Percentiles rank a stretch among this genome's conserved stretches.
phyloP scores from a whole-genome alignment of 768 basidiomycete genomes.

The Auriscalpium orientale region DNA sequence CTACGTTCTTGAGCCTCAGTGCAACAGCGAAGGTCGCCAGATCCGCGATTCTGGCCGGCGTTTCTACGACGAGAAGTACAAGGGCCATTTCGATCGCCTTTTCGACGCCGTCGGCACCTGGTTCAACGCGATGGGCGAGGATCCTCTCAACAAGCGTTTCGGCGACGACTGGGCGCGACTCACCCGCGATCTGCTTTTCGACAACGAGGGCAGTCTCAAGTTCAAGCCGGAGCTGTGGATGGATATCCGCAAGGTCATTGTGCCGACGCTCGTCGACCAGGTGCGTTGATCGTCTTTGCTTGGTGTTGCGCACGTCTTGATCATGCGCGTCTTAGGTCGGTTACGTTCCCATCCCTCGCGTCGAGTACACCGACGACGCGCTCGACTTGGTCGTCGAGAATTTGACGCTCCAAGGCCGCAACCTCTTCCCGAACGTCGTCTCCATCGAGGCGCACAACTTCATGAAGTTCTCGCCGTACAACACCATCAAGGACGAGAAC shows the following conservation, averaged over 20 bases:
- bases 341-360: constrained; percentile 84
- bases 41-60: constrained; percentile 63
- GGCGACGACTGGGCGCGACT: constrained; percentile 79
- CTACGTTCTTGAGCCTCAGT: constrained; percentile 77
- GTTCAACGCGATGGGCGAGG: constrained; percentile 80
- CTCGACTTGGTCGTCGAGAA: constrained; percentile 93
- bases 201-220: constrained; percentile 71
- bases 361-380: constrained; percentile 85
- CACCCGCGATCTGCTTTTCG: constrained; percentile 77
- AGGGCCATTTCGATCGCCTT: constrained; percentile 71
- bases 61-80: constrained; percentile 76
- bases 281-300: constrained; percentile 30
- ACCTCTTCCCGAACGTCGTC: constrained; percentile 81
- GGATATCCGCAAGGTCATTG: constrained; percentile 76
- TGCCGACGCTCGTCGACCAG: constrained; percentile 71
- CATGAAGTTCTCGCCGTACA: constrained; percentile 80
- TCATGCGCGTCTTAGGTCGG: constrained; percentile 40
- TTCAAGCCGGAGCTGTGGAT: constrained; percentile 89
- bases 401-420: constrained; percentile 78
- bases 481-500: constrained; percentile 42
- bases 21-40: constrained; percentile 51
- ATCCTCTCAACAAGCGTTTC: constrained; percentile 74
- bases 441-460: constrained; percentile 72
- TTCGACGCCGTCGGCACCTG: constrained; percentile 66
- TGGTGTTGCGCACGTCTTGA: not conserved